Base-by-base conservation (phyloP, 805 yeast species). In the Nakazawaea anatomiae region DNA sequence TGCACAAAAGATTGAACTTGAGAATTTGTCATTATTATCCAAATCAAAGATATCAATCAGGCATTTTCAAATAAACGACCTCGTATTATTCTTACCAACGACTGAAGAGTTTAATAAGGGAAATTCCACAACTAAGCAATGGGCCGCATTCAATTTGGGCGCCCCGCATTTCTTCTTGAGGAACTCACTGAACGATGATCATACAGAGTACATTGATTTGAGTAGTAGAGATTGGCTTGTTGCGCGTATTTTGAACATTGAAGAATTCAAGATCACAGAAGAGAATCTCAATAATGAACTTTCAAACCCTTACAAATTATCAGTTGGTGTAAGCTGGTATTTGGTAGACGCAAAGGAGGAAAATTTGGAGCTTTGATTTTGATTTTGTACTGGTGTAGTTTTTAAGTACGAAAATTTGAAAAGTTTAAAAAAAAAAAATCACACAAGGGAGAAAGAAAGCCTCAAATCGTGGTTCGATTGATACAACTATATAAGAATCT, bases 111-210 rank as follows among this genome's bases (percentile, higher is more conserved):
- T 51, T 40, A 40, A 46, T 36, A 31, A 31, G 18, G 50, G 50
- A 2, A 44, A 43, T 4, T 41, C 34, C 6, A 45, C 27, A 35
- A 66, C 39, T 6, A 48, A 44, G 12, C 46, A 42, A 48, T 92
- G 98, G 98, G 97, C 97, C 0, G 96, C 96, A 1, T 92, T 92
- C 70, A 91, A 94, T 57, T 76, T 87, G 51, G 96, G 92, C 1
- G 85, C 89, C 0, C 94, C 95, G 0, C 90, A 91, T 63, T 90
- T 82, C 63, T 85, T 90, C 60, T 69, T 92, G 55, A 79, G 80
- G 47, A 71, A 73, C 44, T 10, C 43, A 48, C 7, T 18, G n/a
- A 14, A 36, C 29, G 29, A 27, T 44, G 44, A 31, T 35, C 25
- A 38, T 5, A 38, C 35, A 8, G 52, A 51, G 8, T 55, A 56